Conservation (phyloP, 139 green algal genomes). For the Chlorella sp. region DNA sequence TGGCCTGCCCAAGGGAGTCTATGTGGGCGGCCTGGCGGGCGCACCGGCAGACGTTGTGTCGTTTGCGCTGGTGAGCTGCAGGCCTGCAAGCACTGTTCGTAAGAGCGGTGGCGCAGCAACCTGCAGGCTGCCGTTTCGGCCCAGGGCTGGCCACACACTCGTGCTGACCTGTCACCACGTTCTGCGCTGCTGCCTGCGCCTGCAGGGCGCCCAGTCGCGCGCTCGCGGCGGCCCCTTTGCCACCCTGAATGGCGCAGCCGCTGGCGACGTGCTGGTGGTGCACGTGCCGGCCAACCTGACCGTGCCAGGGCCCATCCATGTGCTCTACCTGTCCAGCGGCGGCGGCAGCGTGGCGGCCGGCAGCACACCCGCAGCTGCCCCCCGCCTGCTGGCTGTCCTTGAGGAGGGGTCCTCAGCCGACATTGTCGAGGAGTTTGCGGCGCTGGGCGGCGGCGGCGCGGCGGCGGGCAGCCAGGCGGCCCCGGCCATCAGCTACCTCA, state of each 20-base stretch:
- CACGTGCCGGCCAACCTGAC: conserved; percentile 50
- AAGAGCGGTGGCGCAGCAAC: too few species aligned
- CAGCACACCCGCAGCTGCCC: conserved; percentile 19
- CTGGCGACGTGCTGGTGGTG: conserved; percentile 71
- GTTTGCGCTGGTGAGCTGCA: conserved; percentile 20
- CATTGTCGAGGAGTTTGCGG: conserved; percentile 84
- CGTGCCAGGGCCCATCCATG: conserved; percentile 68
- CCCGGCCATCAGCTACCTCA: conserved; percentile 48
- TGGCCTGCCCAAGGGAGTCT: conserved; percentile 60
- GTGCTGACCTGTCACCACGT: background rate
- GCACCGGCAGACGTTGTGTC: conserved; percentile 55
- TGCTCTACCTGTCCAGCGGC: conserved; percentile 68
- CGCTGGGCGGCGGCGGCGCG: background rate
- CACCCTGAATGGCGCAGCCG: conserved; percentile 73
- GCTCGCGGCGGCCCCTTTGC: conserved; percentile 75
- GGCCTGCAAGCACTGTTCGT: background rate
- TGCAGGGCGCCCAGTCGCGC: conserved; percentile 64
- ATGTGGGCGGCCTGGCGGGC: conserved; percentile 61
- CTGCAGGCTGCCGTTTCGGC: background rate
- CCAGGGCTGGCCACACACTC: background rate
- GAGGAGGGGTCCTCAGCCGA: conserved; percentile 49
- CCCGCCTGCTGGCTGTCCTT: conserved; percentile 74
- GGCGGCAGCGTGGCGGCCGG: background rate
- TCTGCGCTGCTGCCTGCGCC: background rate
- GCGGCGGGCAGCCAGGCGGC: background rate